phyloP scores from a whole-genome alignment of 139 green algal species.

The Closterium sp. region DNA sequence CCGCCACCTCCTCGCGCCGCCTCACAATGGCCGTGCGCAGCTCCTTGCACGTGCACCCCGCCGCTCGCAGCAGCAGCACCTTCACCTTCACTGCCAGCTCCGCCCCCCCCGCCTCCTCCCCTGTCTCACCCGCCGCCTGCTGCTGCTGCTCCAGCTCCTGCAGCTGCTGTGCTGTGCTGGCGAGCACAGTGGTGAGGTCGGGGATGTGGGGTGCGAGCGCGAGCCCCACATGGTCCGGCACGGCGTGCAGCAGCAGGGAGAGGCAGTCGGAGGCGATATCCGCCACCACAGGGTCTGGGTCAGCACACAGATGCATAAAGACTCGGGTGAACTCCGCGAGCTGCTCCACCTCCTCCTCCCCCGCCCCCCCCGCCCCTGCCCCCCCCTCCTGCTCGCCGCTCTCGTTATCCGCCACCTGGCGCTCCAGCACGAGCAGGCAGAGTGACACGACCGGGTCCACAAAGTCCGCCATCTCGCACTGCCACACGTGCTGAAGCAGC shows the following conservation, averaged over 20 bases:
- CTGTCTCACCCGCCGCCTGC: not conserved
- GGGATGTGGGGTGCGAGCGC: not conserved
- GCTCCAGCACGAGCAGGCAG: conserved; percentile 20
- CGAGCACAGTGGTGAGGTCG: not conserved
- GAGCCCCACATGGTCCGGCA: not conserved
- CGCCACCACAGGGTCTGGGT: conserved; percentile 8
- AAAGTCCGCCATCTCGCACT: conserved; percentile 35
- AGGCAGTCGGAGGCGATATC: conserved; percentile 33
- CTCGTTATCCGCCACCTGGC: not conserved
- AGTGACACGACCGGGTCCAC: conserved; percentile 34
- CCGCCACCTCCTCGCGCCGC: not conserved
- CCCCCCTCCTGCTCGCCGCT: not conserved
- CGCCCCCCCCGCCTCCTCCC: not conserved
- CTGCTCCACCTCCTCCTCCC: not conserved
- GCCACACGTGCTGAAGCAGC: conserved; percentile 29
- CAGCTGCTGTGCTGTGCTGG: conserved; percentile 1
- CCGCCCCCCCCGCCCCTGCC: not conserved
- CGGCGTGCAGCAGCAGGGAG: not conserved
- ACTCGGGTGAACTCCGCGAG: not conserved
- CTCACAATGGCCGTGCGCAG: not conserved
- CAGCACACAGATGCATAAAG: conserved; percentile 27
- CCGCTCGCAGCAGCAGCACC: not conserved
- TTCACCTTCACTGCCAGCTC: not conserved
- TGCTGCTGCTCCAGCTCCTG: conserved; percentile 9
- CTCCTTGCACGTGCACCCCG: not conserved